Evolutionary conservation across 1,284 basidiomycete genomes (phyloP).

Genomic region (Amylostereum areolatum): DNA sequence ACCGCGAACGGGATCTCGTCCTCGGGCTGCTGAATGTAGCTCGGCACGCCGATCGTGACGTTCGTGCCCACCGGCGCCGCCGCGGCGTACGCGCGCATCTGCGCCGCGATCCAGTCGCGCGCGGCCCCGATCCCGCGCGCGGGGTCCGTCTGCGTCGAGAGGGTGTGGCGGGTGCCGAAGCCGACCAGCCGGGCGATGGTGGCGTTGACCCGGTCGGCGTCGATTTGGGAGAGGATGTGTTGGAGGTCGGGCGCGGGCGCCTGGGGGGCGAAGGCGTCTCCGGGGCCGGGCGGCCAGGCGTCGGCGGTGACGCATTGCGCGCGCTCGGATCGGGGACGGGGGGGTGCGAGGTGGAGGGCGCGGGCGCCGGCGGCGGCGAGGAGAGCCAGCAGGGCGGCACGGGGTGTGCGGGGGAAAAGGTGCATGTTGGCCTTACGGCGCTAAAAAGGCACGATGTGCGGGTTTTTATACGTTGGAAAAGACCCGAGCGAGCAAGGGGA

Average conservation of each 20-base stretch:
- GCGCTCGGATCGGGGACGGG: conserved; percentile 8
- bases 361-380: background rate
- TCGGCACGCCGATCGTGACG: conserved; percentile 40
- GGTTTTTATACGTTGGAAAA: too few species aligned
- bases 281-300: conserved; percentile 44
- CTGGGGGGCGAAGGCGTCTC: conserved; percentile 33
- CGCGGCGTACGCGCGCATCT: conserved; percentile 37
- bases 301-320: conserved; percentile 20
- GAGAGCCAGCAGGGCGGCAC: conserved; percentile 1
- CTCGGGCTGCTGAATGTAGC: conserved; percentile 35
- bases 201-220: conserved; percentile 35
- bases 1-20: conserved; percentile 32
- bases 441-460: too few species aligned
- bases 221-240: conserved; percentile 38
- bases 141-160: conserved; percentile 46
- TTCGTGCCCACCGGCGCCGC: conserved; percentile 33
- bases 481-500: too few species aligned
- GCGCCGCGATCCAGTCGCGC: conserved; percentile 46
- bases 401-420: too few species aligned
- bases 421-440: too few species aligned
- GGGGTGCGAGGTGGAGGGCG: background rate
- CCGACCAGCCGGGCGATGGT: conserved; percentile 47
- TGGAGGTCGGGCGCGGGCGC: conserved; percentile 36
- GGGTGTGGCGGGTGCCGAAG: conserved; percentile 48
- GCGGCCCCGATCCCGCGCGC: conserved; percentile 46